These are phyloP conservation scores for Dryadomyces quercus-mongolicae DNA, from an alignment of 2,329 filamentous ascomycete species.

Conservation along the genomic window DNA sequence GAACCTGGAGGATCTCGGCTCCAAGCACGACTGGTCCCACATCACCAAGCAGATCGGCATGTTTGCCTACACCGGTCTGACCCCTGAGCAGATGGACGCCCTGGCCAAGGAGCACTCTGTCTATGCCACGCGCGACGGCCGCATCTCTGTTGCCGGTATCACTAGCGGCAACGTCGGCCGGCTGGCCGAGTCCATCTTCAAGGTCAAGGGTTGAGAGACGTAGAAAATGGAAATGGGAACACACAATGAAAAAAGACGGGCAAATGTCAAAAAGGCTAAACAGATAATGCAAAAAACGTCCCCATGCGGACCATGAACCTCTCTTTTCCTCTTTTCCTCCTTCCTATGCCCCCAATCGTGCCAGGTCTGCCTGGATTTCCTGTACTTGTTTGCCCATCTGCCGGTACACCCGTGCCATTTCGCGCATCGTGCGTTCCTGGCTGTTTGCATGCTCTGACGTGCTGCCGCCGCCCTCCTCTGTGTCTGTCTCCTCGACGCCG, in stretches of 20 bases:
- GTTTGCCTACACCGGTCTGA: slow-evolving; percentile 97
- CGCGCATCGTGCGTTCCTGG: slow-evolving; percentile 38
- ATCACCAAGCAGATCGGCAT: slow-evolving; percentile 99
- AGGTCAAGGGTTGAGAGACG: slow-evolving; percentile 53
- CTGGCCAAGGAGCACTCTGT: slow-evolving; percentile 94
- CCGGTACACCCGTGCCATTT: slow-evolving; percentile 38
- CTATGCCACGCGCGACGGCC: slow-evolving; percentile 88
- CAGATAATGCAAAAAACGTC: neutral
- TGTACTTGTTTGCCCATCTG: slow-evolving; percentile 37
- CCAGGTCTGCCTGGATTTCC: slow-evolving; percentile 36
- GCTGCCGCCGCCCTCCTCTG: slow-evolving; percentile 28
- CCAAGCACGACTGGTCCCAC: slow-evolving; percentile 96
- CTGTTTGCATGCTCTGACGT: slow-evolving; percentile 12
- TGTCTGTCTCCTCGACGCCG: slow-evolving; percentile 25
- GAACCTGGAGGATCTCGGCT: slow-evolving; percentile 88
- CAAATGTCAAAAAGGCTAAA: neutral
- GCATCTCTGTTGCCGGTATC: slow-evolving; percentile 78
- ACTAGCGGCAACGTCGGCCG: slow-evolving; percentile 68
- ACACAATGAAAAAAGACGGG: neutral
- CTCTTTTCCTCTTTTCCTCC: slow-evolving; percentile 8
- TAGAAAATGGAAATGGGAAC: neutral
- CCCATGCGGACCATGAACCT: neutral
- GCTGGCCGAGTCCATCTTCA: slow-evolving; percentile 73
- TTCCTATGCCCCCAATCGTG: slow-evolving; percentile 13
- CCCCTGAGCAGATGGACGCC: slow-evolving; percentile 77